Conservation (phyloP, 1,284 basidiomycete genomes). For the Puccinia brachypodii region DNA sequence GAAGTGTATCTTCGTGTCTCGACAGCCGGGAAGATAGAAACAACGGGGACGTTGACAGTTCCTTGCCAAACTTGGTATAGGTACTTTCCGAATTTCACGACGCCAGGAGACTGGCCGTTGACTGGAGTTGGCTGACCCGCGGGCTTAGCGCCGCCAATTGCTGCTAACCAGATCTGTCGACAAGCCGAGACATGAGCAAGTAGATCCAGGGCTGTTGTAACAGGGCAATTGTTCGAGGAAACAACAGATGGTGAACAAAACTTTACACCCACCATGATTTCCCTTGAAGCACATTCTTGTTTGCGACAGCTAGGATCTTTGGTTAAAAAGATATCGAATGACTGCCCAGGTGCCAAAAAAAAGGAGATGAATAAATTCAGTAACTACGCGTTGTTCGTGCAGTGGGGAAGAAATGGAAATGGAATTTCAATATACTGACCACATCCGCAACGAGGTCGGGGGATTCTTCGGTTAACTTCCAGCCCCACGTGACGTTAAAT, state of each 20-base stretch:
- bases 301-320: neutral
- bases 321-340: slow-evolving; percentile 6
- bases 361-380: no score
- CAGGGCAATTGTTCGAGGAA: neutral
- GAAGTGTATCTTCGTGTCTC: neutral
- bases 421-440: neutral
- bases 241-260: neutral
- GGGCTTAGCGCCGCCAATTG: neutral
- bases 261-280: neutral
- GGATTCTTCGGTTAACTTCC: neutral
- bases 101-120: neutral
- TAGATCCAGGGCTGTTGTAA: no score
- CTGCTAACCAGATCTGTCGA: slow-evolving; percentile 6
- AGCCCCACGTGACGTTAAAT: neutral
- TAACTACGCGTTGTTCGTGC: neutral
- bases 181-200: neutral
- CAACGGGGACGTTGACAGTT: neutral
- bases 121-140: neutral
- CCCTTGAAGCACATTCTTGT: slow-evolving; percentile 14
- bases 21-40: neutral
- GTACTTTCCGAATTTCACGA: neutral
- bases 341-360: neutral
- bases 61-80: slow-evolving; percentile 7
- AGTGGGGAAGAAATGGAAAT: no score
- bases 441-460: neutral